Evolutionary conservation across 208 protist species (phyloP).

Genomic region (Phytomonas francai): DNA sequence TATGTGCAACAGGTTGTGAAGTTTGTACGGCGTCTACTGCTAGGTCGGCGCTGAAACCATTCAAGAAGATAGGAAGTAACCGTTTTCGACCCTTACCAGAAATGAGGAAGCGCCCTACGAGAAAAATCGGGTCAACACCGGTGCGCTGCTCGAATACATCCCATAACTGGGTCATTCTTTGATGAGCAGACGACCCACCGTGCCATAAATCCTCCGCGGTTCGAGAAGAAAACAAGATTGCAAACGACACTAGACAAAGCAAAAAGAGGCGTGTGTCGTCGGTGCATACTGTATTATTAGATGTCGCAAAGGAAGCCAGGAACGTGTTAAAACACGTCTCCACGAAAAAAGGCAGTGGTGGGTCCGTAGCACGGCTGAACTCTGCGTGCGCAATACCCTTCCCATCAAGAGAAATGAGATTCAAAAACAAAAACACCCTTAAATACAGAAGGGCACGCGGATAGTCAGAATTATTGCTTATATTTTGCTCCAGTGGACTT

Average conservation of each 20-base stretch:
- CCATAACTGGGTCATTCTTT: constrained; percentile 19
- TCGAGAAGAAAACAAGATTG: constrained; percentile 19
- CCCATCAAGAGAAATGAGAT: neutral
- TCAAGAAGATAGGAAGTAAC: constrained; percentile 23
- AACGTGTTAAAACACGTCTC: neutral
- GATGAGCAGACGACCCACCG: neutral
- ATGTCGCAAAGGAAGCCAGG: neutral
- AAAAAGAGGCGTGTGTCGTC: constrained; percentile 50
- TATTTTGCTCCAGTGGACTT: neutral
- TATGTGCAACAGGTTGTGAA: neutral
- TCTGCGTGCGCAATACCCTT: neutral
- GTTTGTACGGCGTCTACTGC: constrained; percentile 21
- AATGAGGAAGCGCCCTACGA: constrained; percentile 36
- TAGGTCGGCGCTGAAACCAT: constrained; percentile 26
- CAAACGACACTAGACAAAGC: constrained; percentile 25
- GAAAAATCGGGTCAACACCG: constrained; percentile 39
- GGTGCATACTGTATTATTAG: constrained; percentile 18
- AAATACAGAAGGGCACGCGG: neutral
- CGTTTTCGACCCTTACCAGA: constrained; percentile 35
- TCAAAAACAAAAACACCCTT: constrained; percentile 1
- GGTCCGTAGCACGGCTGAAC: neutral
- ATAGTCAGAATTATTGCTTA: neutral
- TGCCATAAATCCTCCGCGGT: constrained; percentile 24
- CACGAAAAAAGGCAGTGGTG: neutral
- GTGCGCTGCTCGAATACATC: constrained; percentile 20